Conservation (phyloP, 306 rosid genomes). For the Sesbania bispinosa region DNA sequence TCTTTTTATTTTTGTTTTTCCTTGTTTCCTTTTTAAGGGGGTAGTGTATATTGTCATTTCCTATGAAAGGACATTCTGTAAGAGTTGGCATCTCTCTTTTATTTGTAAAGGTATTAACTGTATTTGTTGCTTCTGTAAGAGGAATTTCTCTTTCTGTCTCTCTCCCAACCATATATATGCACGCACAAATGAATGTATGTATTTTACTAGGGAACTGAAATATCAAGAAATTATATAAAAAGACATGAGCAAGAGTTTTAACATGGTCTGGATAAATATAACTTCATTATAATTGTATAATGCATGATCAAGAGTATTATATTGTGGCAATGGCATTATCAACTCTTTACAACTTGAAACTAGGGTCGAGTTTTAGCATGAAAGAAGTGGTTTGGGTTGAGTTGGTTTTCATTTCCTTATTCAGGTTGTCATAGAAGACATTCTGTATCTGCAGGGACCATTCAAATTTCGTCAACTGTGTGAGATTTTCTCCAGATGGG, state of each 20-base stretch:
- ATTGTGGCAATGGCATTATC: background rate
- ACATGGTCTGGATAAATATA: background rate
- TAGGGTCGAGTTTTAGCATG: constrained; percentile 9
- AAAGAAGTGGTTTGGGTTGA: constrained; percentile 30
- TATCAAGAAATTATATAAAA: background rate
- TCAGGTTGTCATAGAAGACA: constrained; percentile 41
- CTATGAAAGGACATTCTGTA: background rate
- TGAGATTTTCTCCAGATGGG: constrained; percentile 93
- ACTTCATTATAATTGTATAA: background rate
- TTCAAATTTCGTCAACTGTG: constrained; percentile 84
- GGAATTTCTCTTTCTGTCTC: too few species aligned
- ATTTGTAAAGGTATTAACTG: background rate
- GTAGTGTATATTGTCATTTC: background rate
- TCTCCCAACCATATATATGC: background rate
- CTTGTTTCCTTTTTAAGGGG: background rate
- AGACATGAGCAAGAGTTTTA: background rate
- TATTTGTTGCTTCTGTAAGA: background rate
- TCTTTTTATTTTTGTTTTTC: background rate
- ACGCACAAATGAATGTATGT: background rate
- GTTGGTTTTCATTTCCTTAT: constrained; percentile 36
- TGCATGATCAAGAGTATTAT: background rate
- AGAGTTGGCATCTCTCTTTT: background rate
- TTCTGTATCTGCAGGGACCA: constrained; percentile 83
- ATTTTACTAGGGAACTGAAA: background rate
- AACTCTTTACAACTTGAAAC: constrained; percentile 5